These are phyloP conservation scores for Diaporthe batatas DNA, from an alignment of 2,329 filamentous ascomycete genomes.

Conservation along the genomic window DNA sequence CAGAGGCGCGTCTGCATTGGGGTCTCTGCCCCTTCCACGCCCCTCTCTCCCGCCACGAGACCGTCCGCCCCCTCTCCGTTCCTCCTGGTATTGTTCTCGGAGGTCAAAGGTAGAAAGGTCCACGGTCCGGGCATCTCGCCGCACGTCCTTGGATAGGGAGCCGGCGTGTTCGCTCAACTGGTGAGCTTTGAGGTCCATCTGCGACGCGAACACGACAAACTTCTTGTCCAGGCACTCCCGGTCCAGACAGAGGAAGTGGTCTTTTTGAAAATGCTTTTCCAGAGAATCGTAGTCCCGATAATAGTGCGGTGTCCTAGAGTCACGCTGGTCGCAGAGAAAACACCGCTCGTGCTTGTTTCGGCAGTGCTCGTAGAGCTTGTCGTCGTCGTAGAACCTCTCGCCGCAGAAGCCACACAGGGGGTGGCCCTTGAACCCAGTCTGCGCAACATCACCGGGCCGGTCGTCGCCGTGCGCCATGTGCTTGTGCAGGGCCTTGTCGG, in stretches of 20 bases:
- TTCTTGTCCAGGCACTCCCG: constrained; percentile 95
- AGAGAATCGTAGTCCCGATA: constrained; percentile 90
- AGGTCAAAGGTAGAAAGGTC: constrained; percentile 90
- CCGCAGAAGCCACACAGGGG: constrained; percentile 94
- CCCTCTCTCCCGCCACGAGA: constrained; percentile 56
- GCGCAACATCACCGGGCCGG: constrained; percentile 87
- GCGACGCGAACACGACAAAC: constrained; percentile 95
- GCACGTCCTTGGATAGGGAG: constrained; percentile 83
- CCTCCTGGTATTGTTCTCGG: constrained; percentile 77
- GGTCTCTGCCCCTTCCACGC: constrained; percentile 80
- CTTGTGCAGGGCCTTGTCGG: constrained; percentile 81
- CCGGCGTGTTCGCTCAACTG: constrained; percentile 86
- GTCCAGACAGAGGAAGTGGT: constrained; percentile 89
- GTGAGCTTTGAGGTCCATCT: constrained; percentile 95
- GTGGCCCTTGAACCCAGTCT: constrained; percentile 96
- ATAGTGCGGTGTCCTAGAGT: constrained; percentile 84
- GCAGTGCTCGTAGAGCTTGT: constrained; percentile 95
- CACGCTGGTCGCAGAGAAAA: constrained; percentile 86
- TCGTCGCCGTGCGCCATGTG: constrained; percentile 95
- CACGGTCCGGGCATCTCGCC: constrained; percentile 86
- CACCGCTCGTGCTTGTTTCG: constrained; percentile 94
- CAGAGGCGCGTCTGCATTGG: constrained; percentile 81
- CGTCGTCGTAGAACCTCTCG: constrained; percentile 93
- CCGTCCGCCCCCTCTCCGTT: constrained; percentile 62
- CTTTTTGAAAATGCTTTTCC: constrained; percentile 87